Evolutionary conservation across 1,284 basidiomycete genomes (phyloP), one percentile per base, ranked within the genome.

Genomic region (Cryptococcus sp.): DNA sequence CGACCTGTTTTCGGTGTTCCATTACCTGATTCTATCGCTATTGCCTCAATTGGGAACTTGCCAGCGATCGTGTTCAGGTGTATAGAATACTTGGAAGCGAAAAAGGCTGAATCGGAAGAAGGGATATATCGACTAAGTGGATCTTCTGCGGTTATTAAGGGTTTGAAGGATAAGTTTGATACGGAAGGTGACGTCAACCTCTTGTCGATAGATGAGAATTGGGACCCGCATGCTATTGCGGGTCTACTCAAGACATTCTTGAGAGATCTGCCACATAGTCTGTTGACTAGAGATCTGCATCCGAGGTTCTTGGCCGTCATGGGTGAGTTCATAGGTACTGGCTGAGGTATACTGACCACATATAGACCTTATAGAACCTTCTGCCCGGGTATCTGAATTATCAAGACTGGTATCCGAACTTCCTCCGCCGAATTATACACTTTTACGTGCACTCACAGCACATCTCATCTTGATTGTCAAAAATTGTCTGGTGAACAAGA

Each of bases 51-150:
- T 56, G 89, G 88, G 52, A 87, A 88, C 63, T 80, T 99, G 15
- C 96, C 95, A 1, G 90, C 93, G 3, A 89, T 98, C 58, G 88
- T 97, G 35, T 98, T 94, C 80, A 85, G 95, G 54, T 91, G 89
- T 65, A 91, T 95, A 64, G 85, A 91, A 68, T 94, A 90, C 76
- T 79, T 94, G 54, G 90, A 95, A 79, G 83, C 85, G 36, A 91
- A 91, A 76, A 84, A 90, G 68, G 95, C 95, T 8, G 89, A 96
- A 62, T 85, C 89, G 66, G 95, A 99, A 71, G 95, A 99, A 78
- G 95, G 95, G 38, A 96, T 99, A 63, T 99, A 98, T 78, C 86
- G 95, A 52, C 79, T 98, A 53, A 92, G 88, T 66, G 93, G 92
- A 6, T 91, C 88, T 67, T 89, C 89, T 56, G 90, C 91, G 33